These are phyloP conservation scores for Chaetomium sp. DNA, from an alignment of 2,329 filamentous ascomycete species.

Conservation along the genomic window DNA sequence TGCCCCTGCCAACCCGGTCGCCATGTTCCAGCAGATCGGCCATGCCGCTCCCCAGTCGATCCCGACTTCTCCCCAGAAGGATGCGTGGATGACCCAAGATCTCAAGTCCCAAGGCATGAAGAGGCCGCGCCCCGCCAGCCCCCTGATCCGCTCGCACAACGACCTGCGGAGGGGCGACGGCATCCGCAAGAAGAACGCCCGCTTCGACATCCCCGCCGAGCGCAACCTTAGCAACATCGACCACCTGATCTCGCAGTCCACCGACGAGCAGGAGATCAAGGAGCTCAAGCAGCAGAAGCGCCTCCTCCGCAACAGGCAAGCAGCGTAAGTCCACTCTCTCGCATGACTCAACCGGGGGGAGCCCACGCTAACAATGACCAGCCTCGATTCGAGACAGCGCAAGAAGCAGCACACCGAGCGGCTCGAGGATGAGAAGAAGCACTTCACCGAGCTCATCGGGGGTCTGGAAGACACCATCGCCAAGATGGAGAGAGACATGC, in stretches of 20 bases:
- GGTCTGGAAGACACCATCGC: constrained; percentile 77
- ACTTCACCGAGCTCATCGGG: constrained; percentile 74
- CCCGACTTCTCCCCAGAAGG: constrained; percentile 60
- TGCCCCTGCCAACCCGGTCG: constrained; percentile 52
- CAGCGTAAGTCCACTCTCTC: constrained; percentile 69
- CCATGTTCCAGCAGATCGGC: constrained; percentile 57
- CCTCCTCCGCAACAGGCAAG: constrained; percentile 90
- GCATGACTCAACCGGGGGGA: background rate
- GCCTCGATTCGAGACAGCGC: constrained; percentile 91
- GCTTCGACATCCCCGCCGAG: constrained; percentile 95
- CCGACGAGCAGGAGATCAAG: constrained; percentile 91
- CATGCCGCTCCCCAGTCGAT: constrained; percentile 51
- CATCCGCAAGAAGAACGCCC: constrained; percentile 98
- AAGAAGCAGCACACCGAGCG: constrained; percentile 99
- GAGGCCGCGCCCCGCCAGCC: constrained; percentile 67
- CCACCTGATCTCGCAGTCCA: constrained; percentile 82
- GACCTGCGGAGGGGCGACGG: constrained; percentile 79
- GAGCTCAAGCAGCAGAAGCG: constrained; percentile 98
- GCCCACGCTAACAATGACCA: constrained; percentile 42
- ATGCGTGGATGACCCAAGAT: constrained; percentile 53
- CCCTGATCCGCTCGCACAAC: constrained; percentile 72
- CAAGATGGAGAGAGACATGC: constrained; percentile 67
- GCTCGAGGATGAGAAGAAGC: constrained; percentile 95
- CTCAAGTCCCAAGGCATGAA: constrained; percentile 57
- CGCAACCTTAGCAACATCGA: constrained; percentile 95